Percentiles rank a stretch among this genome's conserved stretches.
Evolutionary conservation across 345 rosid species (phyloP).

Genomic region (Hibiscus syriacus): DNA sequence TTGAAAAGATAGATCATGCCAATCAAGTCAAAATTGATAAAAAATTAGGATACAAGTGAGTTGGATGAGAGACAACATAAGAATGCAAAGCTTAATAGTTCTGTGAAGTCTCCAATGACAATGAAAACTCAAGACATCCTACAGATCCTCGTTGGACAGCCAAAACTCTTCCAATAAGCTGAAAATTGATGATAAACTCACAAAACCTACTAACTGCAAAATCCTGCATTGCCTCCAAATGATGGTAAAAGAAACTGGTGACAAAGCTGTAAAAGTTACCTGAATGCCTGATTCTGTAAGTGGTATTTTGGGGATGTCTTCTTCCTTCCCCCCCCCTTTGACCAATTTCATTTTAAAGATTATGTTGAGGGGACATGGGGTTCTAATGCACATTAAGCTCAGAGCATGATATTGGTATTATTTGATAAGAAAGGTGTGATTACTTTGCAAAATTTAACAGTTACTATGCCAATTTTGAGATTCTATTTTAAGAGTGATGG

Average conservation of each 20-base stretch:
- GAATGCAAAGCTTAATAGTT: conserved; percentile 39
- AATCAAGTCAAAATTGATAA: conserved; percentile 19
- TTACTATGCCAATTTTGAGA: too few species aligned
- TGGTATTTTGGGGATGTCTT: conserved; percentile 11
- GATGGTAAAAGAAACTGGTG: conserved; percentile 20
- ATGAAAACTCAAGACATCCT: conserved; percentile 18
- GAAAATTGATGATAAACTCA: conserved; percentile 27
- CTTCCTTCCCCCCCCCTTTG: not conserved
- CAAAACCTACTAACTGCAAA: conserved; percentile 22
- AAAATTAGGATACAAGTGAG: conserved; percentile 24
- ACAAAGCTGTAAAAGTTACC: conserved; percentile 33
- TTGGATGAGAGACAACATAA: conserved; percentile 38
- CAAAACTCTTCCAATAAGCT: conserved; percentile 21
- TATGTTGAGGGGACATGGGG: not conserved
- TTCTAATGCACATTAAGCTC: not conserved
- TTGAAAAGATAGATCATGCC: conserved; percentile 16
- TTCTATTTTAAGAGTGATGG: too few species aligned
- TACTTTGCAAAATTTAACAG: not conserved
- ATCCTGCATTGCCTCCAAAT: conserved; percentile 11
- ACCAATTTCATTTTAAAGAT: not conserved
- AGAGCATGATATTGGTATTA: not conserved
- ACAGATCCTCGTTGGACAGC: conserved; percentile 17
- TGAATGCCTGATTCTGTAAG: conserved; percentile 57
- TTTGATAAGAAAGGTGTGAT: not conserved
- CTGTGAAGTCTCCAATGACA: conserved; percentile 19